Conservation (phyloP, 768 basidiomycete genomes). For the Leucosporidium creatinivorum region DNA sequence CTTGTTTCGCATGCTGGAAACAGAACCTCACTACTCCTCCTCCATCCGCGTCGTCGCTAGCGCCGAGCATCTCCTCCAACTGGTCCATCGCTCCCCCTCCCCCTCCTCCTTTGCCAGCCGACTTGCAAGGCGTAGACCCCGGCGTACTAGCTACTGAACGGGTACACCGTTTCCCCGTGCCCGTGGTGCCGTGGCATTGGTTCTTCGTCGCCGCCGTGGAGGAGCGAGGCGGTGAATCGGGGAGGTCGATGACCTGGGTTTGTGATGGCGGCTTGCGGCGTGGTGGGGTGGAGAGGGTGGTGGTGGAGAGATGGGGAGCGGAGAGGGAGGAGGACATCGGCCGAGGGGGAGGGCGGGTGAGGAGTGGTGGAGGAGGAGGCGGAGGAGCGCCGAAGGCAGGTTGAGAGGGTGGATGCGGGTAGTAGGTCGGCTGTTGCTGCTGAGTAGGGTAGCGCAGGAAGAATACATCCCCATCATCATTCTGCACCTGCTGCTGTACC, state of each 20-base stretch:
- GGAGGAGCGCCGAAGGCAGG: background rate
- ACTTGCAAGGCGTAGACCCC: background rate
- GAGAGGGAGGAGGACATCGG: background rate
- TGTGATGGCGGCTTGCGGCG: background rate
- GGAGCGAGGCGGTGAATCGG: background rate
- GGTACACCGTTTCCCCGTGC: slow-evolving; percentile 15
- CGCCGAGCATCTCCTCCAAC: background rate
- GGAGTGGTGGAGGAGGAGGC: background rate
- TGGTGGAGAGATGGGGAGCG: background rate
- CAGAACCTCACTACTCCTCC: background rate
- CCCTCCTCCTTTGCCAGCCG: background rate
- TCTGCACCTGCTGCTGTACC: too few species aligned
- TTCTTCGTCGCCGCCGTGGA: too few species aligned
- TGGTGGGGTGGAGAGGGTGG: background rate
- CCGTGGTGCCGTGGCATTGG: slow-evolving; percentile 30
- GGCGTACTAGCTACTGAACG: slow-evolving; percentile 8
- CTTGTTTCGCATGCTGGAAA: slow-evolving; percentile 9
- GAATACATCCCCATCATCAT: background rate
- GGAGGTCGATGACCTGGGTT: background rate
- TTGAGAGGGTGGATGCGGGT: background rate
- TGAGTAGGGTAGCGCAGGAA: background rate
- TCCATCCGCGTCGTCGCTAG: background rate
- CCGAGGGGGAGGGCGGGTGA: background rate
- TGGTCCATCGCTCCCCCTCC: background rate
- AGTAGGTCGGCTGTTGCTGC: background rate